Evolutionary conservation across 805 yeast species (phyloP).

Genomic region (Suhomyces pyralidae): DNA sequence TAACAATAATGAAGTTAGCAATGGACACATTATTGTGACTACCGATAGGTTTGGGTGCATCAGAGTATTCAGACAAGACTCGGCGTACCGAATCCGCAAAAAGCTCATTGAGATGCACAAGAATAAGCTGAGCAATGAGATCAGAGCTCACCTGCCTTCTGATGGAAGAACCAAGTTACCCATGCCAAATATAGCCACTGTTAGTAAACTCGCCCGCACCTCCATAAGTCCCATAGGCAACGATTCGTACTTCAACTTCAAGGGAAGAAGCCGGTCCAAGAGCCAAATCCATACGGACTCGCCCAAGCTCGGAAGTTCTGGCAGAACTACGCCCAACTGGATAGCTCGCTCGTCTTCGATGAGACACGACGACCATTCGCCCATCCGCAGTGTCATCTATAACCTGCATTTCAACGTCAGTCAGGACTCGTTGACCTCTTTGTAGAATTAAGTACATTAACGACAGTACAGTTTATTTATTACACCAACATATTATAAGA

Average conservation of each 20-base stretch:
- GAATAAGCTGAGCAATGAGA: neutral
- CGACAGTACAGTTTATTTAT: too few relatives aligned
- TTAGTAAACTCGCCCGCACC: neutral
- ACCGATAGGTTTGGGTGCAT: constrained; percentile 73
- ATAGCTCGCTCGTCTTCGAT: neutral
- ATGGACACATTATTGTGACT: constrained; percentile 61
- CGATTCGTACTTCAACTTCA: neutral
- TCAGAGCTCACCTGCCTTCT: neutral
- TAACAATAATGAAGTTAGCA: constrained; percentile 8
- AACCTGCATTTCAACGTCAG: neutral
- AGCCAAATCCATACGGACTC: neutral
- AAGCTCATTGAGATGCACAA: constrained; percentile 12
- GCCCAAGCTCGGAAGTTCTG: neutral
- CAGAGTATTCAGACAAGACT: constrained; percentile 77
- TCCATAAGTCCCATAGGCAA: neutral
- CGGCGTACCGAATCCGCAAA: constrained; percentile 47
- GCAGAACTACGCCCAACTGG: neutral
- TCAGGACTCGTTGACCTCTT: neutral
- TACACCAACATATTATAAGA: too few relatives aligned
- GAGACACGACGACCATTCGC: neutral
- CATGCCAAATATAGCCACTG: neutral
- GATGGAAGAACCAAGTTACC: neutral
- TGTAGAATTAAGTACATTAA: too few relatives aligned
- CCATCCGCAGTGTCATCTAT: neutral
- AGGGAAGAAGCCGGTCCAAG: neutral